Evolutionary conservation across 768 basidiomycete genomes (phyloP).

Genomic region (Russula foetens): DNA sequence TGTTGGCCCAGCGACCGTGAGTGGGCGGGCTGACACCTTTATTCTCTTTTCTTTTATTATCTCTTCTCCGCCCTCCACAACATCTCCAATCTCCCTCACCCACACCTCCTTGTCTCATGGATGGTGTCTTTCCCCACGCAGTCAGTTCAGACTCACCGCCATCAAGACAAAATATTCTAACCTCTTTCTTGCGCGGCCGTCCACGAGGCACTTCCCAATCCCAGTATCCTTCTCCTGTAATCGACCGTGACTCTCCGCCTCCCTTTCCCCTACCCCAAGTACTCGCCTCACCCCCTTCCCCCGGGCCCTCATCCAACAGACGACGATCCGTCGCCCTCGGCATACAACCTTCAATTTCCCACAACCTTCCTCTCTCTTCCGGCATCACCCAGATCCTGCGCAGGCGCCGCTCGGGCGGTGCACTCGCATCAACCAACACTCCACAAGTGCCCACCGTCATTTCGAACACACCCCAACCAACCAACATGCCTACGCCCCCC

Average conservation of each 20-base stretch:
- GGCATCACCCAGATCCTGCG: slow-evolving; percentile 56
- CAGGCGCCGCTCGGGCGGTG: slow-evolving; percentile 56
- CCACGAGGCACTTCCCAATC: slow-evolving; percentile 63
- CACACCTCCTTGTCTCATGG: neutral
- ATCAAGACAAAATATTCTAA: slow-evolving; percentile 57
- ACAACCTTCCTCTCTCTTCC: slow-evolving; percentile 28
- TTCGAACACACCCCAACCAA: slow-evolving; percentile 21
- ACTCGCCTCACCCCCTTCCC: slow-evolving; percentile 21
- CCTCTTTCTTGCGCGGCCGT: slow-evolving; percentile 61
- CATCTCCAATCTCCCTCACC: neutral
- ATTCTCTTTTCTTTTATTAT: neutral
- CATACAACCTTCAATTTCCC: slow-evolving; percentile 31
- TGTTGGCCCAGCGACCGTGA: too few species aligned
- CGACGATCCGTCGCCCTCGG: slow-evolving; percentile 34
- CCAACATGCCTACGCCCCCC: slow-evolving; percentile 18
- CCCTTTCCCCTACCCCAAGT: slow-evolving; percentile 30
- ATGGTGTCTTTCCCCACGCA: neutral
- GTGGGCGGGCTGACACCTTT: neutral
- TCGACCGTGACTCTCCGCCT: slow-evolving; percentile 36
- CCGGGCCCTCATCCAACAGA: slow-evolving; percentile 28
- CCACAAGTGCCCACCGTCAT: slow-evolving; percentile 24
- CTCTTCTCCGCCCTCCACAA: too few species aligned
- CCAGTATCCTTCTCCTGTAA: slow-evolving; percentile 33
- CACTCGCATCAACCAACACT: slow-evolving; percentile 30
- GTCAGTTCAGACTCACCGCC: slow-evolving; percentile 21